Evolutionary conservation across 2,329 filamentous ascomycete genomes (phyloP), one percentile per base, ranked within the genome.

Genomic region (Pseudogymnoascus sp.): DNA sequence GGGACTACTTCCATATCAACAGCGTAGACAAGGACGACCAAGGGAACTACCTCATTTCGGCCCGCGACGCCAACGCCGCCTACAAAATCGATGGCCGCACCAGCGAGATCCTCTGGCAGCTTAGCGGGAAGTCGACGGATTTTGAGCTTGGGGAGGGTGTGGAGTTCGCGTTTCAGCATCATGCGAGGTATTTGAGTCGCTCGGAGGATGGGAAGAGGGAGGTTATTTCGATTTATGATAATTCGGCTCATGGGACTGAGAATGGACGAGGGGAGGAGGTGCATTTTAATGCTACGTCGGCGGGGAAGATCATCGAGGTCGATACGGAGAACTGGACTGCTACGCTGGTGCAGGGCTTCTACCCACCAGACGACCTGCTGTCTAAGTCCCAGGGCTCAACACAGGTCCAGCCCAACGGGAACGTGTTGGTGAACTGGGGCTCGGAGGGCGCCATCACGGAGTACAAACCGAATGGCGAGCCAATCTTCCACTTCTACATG

Each of bases 81-180:
- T 78, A 80, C 72, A 80, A 80, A 64, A 74, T 81, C 59, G 78
- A 78, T 57, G 78, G 78, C 12, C 73, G 73, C 4, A 76, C 75
- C 16, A 78, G 79, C 2, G 70, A 74, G n/a, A 77, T 80, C 47
- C 75, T 81, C 65, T 81, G 79, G 79, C 74, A 76, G 18, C 71
- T 81, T 11, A 76, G 76, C 10, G 80, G 79, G 36, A 75, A 75
- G 31, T 76, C 74, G 23, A 77, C 77, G 0, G 76, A 77, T 39
- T 80, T 82, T 69, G 65, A 67, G n/a, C 71, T 75, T 12, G 71
- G 71, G 57, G 71, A 71, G 11, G 76, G 78, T 60, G 79, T 80
- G 64, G 71, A 76, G 29, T 82, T 82, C 66, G 76, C 76, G 10
- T 81, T 78, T 70, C 80, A 82, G 68, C 80, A 82, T 65, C 75